Evolutionary conservation across 164 flowering plant genomes (phyloP).

Genomic region (Vitis rupestris): DNA sequence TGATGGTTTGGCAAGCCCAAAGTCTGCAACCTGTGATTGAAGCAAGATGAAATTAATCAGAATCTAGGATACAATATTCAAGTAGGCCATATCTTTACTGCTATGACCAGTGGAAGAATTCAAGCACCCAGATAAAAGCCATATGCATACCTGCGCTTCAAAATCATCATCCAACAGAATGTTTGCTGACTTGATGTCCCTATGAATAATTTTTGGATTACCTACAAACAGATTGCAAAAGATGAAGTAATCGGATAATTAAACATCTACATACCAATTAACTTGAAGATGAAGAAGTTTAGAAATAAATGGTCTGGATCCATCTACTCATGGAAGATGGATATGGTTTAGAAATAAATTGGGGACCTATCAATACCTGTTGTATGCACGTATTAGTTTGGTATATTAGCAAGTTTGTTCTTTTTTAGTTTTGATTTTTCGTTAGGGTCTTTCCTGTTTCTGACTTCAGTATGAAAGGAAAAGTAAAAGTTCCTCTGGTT

Average conservation of each 20-base stretch:
- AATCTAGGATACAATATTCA: background rate
- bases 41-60: background rate
- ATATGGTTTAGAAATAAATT: too few relatives aligned
- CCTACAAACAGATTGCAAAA: conserved; percentile 31
- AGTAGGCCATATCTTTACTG: background rate
- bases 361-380: too few relatives aligned
- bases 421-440: too few relatives aligned
- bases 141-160: conserved; percentile 63
- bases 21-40: conserved; percentile 65
- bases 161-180: conserved; percentile 60
- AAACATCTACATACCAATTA: background rate
- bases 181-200: conserved; percentile 84
- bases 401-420: too few relatives aligned
- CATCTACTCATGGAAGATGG: too few relatives aligned
- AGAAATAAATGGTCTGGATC: background rate
- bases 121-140: background rate
- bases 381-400: too few relatives aligned
- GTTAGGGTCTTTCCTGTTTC: too few relatives aligned
- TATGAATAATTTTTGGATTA: conserved; percentile 78
- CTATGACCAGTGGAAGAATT: background rate
- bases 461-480: too few relatives aligned
- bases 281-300: background rate
- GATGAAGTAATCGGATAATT: background rate
- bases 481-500: too few relatives aligned
- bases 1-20: conserved; percentile 71